Evolutionary conservation across 495 filamentous ascomycete species (phyloP).

Genomic region (Penicillium canariense): DNA sequence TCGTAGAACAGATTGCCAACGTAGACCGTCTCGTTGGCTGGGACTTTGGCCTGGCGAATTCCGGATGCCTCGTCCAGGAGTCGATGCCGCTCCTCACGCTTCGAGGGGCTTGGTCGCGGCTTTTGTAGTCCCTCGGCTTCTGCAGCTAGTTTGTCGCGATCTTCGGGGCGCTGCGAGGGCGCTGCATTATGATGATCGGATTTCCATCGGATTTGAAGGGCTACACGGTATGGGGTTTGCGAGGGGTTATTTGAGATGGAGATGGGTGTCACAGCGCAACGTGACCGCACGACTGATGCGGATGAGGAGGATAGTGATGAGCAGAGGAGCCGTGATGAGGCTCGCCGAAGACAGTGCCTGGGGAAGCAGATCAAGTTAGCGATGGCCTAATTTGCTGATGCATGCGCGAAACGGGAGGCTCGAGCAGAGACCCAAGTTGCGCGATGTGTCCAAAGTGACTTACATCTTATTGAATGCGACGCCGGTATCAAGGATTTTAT

Average conservation of each 20-base stretch:
- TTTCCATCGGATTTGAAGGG: constrained; percentile 21
- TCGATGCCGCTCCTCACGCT: not conserved
- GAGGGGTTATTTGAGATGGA: not conserved
- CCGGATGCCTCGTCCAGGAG: not conserved
- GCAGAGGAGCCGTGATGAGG: constrained; percentile 51
- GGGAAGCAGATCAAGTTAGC: constrained; percentile 11
- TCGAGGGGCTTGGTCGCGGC: not conserved
- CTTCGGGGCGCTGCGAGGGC: not conserved
- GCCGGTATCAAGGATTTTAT: not conserved
- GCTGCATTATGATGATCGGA: constrained; percentile 8
- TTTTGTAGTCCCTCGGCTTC: not conserved
- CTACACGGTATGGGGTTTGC: constrained; percentile 5
- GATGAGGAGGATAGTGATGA: not conserved
- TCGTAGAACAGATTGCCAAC: constrained; percentile 88
- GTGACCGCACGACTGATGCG: constrained; percentile 1
- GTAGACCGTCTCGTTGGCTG: constrained; percentile 52
- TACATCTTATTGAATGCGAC: not conserved
- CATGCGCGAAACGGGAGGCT: too few species aligned
- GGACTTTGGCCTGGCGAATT: not conserved
- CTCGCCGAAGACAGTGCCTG: constrained; percentile 51
- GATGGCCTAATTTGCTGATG: not conserved
- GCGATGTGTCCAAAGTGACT: too few species aligned
- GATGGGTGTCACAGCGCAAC: not conserved
- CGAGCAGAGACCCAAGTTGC: too few species aligned
- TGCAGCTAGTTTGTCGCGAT: not conserved